Base-by-base conservation (phyloP, 1,284 basidiomycete genomes). In the Fomitopsis pinicola region DNA sequence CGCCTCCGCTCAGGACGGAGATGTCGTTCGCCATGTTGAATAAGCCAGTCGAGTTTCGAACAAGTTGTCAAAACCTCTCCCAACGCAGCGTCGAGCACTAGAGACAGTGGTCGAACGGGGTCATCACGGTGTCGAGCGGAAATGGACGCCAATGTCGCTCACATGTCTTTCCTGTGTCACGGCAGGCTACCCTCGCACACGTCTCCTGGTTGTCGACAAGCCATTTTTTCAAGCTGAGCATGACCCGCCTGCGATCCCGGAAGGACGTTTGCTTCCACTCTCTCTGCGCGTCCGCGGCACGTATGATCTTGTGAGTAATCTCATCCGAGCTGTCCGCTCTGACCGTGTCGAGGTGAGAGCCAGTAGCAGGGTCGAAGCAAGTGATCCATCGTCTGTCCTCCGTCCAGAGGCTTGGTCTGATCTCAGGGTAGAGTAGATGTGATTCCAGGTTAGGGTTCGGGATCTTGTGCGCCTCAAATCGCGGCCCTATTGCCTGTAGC, bases 101-200 rank as follows among this genome's bases (percentile, higher is more conserved):
- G 6, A n/a, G 15, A n/a, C 38, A 14, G 14, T 40, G 3, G 38
- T 5, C 4, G 10, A 30, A 26, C 6, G 46, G 28, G 26, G 46
- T 50, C 28, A 50, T 12, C 22, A 22, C 48, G 19, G 17, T 50
- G 26, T 33, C 12, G 9, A 6, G 28, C 28, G 30, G 26, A 26
- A 48, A 46, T 36, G 59, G 26, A 46, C 35, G 40, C 7, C 28
- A 30, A 17, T 2, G 15, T 12, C 28, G 84, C 91, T 73, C 69
- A 95, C 95, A 80, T 38, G 97, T 98, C 80, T 98, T 99, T 61
- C 97, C 97, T 0, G 95, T 95, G 75, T 99, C 97, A 42, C 96
- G 82, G 70, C 92, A 94, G 40, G 94, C 94, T n/a, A 97, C 91
- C 53, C 88, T 82, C 7, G 93, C 93, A 68, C 95, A 94, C 22